Conservation (phyloP, 2,329 filamentous ascomycete genomes). For the Aspergillus vadensis region DNA sequence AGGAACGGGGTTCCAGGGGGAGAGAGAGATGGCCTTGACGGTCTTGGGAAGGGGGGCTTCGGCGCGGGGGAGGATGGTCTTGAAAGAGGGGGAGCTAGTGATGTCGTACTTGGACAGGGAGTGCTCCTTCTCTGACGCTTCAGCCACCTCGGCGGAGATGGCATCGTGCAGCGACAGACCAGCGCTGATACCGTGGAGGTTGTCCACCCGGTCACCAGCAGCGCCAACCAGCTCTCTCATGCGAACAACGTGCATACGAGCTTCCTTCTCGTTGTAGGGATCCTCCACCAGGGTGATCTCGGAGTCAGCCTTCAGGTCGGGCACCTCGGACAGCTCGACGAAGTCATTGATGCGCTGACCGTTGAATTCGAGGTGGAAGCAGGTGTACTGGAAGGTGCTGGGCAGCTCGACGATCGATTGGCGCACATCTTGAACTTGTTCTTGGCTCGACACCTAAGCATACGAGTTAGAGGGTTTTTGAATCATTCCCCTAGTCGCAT, state of each 20-base stretch:
- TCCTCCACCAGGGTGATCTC: constrained; percentile 85
- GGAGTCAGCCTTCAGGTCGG: constrained; percentile 73
- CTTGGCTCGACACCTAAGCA: constrained; percentile 78
- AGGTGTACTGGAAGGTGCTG: constrained; percentile 92
- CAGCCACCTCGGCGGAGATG: constrained; percentile 56
- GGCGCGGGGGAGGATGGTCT: constrained; percentile 69
- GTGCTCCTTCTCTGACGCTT: constrained; percentile 50
- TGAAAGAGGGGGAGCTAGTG: constrained; percentile 65
- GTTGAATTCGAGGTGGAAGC: constrained; percentile 94
- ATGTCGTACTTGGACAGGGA: constrained; percentile 76
- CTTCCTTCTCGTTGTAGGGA: constrained; percentile 97
- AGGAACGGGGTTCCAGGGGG: constrained; percentile 94
- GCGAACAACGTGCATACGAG: constrained; percentile 87
- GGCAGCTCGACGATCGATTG: constrained; percentile 95
- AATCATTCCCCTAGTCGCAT: constrained; percentile 23
- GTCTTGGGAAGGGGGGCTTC: constrained; percentile 78
- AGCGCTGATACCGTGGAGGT: constrained; percentile 79
- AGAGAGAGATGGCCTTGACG: constrained; percentile 83
- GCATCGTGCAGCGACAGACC: constrained; percentile 86
- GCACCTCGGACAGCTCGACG: constrained; percentile 84
- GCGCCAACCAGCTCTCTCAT: constrained; percentile 92
- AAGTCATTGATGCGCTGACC: constrained; percentile 93
- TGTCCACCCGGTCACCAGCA: constrained; percentile 83
- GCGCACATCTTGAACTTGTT: constrained; percentile 95
- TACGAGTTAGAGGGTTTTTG: constrained; percentile 10